phyloP scores from a whole-genome alignment of 768 basidiomycete genomes.

The Melanogaster broomeanus region DNA sequence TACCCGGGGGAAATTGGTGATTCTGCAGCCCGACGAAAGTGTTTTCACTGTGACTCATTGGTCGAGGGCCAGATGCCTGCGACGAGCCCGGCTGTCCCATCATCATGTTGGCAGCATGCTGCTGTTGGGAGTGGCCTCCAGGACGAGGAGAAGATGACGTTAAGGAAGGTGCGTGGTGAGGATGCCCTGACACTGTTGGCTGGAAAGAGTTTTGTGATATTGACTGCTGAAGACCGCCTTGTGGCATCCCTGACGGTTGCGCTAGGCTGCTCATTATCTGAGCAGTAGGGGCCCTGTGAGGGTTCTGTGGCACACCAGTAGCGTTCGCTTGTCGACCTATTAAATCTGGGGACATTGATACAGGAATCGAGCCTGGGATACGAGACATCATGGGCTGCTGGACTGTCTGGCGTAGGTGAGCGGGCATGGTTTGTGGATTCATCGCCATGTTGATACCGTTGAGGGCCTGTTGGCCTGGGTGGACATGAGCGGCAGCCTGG shows the following conservation, averaged over 20 bases:
- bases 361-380: slow-evolving; percentile 33
- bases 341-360: slow-evolving; percentile 46
- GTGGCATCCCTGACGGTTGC: slow-evolving; percentile 36
- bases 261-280: slow-evolving; percentile 49
- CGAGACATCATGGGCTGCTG: slow-evolving; percentile 37
- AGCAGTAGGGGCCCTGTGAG: slow-evolving; percentile 44
- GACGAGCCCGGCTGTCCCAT: slow-evolving; percentile 33
- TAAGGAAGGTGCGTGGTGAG: slow-evolving; percentile 31
- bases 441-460: slow-evolving; percentile 45
- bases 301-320: slow-evolving; percentile 42
- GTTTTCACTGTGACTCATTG: slow-evolving; percentile 49
- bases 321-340: slow-evolving; percentile 43
- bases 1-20: slow-evolving; percentile 32
- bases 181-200: slow-evolving; percentile 23
- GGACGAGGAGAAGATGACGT: slow-evolving; percentile 33
- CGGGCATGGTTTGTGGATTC: slow-evolving; percentile 44
- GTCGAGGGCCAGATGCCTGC: slow-evolving; percentile 30
- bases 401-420: slow-evolving; percentile 36
- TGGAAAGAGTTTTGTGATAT: slow-evolving; percentile 35
- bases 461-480: slow-evolving; percentile 35
- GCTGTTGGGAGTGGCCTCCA: slow-evolving; percentile 28
- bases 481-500: slow-evolving; percentile 38
- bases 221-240: slow-evolving; percentile 28
- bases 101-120: slow-evolving; percentile 29
- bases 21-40: slow-evolving; percentile 46